Conservation (phyloP, 768 basidiomycete species). For the Tulasnella sp. region DNA sequence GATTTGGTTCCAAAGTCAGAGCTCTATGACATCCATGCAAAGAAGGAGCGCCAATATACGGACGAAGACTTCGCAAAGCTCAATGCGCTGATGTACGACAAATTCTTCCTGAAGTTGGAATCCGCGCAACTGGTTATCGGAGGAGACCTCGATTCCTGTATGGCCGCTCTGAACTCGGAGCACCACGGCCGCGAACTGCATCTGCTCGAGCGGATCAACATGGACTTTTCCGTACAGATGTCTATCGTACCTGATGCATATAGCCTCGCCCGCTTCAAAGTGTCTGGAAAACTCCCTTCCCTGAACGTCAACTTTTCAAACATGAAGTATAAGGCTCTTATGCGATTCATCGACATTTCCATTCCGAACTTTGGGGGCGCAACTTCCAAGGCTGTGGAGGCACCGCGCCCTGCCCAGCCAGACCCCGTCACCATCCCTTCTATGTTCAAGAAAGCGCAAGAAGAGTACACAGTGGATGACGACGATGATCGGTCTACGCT, state of each 20-base stretch:
- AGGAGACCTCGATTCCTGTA: conserved; percentile 66
- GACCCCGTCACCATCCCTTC: conserved; percentile 28
- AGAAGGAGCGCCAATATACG: conserved; percentile 71
- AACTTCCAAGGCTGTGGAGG: conserved; percentile 11
- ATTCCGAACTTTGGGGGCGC: conserved; percentile 68
- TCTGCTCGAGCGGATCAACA: conserved; percentile 82
- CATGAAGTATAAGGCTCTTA: conserved; percentile 79
- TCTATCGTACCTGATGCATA: conserved; percentile 81
- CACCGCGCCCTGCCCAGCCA: conserved; percentile 2
- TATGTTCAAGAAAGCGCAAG: conserved; percentile 41
- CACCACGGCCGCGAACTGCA: conserved; percentile 48
- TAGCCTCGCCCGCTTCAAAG: conserved; percentile 77
- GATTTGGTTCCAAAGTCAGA: conserved; percentile 77
- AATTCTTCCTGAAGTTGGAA: conserved; percentile 65
- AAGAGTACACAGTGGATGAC: conserved; percentile 62
- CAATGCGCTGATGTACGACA: conserved; percentile 94
- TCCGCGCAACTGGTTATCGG: conserved; percentile 95
- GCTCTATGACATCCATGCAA: conserved; percentile 64
- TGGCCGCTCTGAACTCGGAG: conserved; percentile 57
- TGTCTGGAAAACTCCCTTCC: conserved; percentile 77
- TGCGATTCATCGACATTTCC: conserved; percentile 84
- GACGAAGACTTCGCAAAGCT: conserved; percentile 79
- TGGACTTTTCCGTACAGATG: conserved; percentile 80
- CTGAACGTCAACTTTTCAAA: conserved; percentile 86
- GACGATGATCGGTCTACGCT: conserved; percentile 28